Conservation (phyloP, 139 green algal species). For the Ettlia oleoabundans region DNA sequence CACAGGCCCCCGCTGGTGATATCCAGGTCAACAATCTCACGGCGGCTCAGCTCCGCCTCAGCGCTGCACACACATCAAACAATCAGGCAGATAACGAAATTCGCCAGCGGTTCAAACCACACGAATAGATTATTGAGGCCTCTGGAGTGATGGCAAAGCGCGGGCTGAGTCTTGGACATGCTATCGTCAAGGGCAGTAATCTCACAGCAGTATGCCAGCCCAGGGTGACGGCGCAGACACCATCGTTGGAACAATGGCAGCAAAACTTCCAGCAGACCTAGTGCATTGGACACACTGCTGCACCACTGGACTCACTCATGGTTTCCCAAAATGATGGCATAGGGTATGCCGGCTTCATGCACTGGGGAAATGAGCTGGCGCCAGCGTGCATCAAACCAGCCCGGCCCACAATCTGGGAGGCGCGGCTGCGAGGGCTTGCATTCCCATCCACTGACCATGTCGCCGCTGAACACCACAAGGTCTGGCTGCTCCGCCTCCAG, state of each 20-base stretch:
- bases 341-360: slow-evolving; percentile 13
- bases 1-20: neutral
- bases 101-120: too few species aligned
- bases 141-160: too few species aligned
- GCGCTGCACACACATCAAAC: too few species aligned
- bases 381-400: slow-evolving; percentile 45
- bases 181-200: too few species aligned
- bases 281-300: neutral
- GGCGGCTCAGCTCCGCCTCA: slow-evolving; percentile 44
- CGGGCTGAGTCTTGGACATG: too few species aligned
- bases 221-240: too few species aligned
- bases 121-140: too few species aligned
- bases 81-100: too few species aligned
- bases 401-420: neutral
- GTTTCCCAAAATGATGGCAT: slow-evolving; percentile 50
- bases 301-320: slow-evolving; percentile 27
- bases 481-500: slow-evolving; percentile 38
- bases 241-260: neutral
- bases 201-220: too few species aligned
- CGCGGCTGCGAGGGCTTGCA: slow-evolving; percentile 7
- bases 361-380: slow-evolving; percentile 32
- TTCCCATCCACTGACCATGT: slow-evolving; percentile 48
- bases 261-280: slow-evolving; percentile 13
- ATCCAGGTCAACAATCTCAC: slow-evolving; percentile 38
- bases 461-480: slow-evolving; percentile 47